phyloP scores from a whole-genome alignment of 176 grass and related monocot species.

The Raddia guianensis region DNA sequence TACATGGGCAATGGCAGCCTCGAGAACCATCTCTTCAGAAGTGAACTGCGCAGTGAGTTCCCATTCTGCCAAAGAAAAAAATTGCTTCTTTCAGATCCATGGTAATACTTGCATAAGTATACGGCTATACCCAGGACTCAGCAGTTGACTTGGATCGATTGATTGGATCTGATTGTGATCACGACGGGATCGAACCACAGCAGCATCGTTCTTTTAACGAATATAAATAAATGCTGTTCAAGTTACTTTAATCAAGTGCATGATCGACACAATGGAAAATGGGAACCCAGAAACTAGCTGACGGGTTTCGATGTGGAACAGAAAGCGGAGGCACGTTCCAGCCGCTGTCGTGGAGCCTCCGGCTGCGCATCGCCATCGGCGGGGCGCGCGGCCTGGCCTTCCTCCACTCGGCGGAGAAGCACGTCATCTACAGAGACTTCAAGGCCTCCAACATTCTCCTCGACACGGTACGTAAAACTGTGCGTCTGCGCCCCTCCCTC shows the following conservation, averaged over 20 bases:
- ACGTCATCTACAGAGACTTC: slow-evolving; percentile 81
- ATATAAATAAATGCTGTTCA: no score
- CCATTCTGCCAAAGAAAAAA: neutral
- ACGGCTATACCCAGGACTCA: neutral
- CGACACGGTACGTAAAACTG: slow-evolving; percentile 47
- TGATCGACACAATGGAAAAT: no score
- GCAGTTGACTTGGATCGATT: neutral
- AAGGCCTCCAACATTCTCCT: slow-evolving; percentile 82
- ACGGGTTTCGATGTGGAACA: neutral
- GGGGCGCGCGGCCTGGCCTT: slow-evolving; percentile 64
- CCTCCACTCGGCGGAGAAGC: slow-evolving; percentile 74
- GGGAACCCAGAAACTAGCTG: no score
- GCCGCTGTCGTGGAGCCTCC: slow-evolving; percentile 64
- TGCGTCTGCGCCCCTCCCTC: no score
- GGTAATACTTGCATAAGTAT: no score
- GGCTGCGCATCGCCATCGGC: slow-evolving; percentile 60
- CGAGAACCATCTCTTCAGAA: slow-evolving; percentile 80
- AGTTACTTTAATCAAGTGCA: no score
- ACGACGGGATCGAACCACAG: no score
- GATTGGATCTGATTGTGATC: no score
- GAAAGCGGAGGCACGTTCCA: slow-evolving; percentile 50
- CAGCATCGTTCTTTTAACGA: neutral
- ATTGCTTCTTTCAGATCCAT: neutral
- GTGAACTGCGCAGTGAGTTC: slow-evolving; percentile 47
- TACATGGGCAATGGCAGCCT: slow-evolving; percentile 76